A percentile compares a stretch with the other conserved stretches of the same genome.
These are phyloP conservation scores for Yamadazyma kitorensis DNA, from an alignment of 805 yeast species.

Conservation along the genomic window DNA sequence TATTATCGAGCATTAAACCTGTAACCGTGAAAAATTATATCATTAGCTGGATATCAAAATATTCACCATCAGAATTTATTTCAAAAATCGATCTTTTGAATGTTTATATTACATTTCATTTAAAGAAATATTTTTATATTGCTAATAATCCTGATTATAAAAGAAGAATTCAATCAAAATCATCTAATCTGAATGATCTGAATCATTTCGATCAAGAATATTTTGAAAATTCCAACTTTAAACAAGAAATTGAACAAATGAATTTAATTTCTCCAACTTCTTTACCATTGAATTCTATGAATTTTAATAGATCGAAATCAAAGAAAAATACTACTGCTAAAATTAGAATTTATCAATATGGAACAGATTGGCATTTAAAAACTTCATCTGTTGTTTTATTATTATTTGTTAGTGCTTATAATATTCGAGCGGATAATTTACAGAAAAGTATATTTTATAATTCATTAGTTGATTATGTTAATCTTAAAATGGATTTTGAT, in stretches of 20 bases:
- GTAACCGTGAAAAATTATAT: constrained; percentile 38
- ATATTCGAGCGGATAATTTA: constrained; percentile 23
- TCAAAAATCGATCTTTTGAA: constrained; percentile 66
- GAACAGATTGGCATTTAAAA: constrained; percentile 77
- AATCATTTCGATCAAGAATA: constrained; percentile 18
- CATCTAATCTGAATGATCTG: not conserved
- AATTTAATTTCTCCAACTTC: constrained; percentile 9
- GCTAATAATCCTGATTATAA: constrained; percentile 25
- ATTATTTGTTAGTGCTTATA: constrained; percentile 54
- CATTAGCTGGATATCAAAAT: constrained; percentile 54
- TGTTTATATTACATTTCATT: constrained; percentile 73
- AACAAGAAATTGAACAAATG: constrained; percentile 15
- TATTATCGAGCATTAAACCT: constrained; percentile 51
- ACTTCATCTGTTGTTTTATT: constrained; percentile 62
- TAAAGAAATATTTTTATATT: constrained; percentile 50
- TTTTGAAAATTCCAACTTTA: constrained; percentile 19
- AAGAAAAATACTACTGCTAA: constrained; percentile 23
- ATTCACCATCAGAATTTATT: constrained; percentile 42
- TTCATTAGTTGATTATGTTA: constrained; percentile 74
- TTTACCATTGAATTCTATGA: constrained; percentile 7
- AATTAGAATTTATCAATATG: constrained; percentile 58
- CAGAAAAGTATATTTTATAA: constrained; percentile 63
- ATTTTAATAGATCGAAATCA: constrained; percentile 9
- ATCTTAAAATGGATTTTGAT: constrained; percentile 76
- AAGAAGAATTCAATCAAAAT: constrained; percentile 8